These are phyloP conservation scores for Astraeus odoratus DNA, from an alignment of 768 basidiomycete species.

Conservation along the genomic window DNA sequence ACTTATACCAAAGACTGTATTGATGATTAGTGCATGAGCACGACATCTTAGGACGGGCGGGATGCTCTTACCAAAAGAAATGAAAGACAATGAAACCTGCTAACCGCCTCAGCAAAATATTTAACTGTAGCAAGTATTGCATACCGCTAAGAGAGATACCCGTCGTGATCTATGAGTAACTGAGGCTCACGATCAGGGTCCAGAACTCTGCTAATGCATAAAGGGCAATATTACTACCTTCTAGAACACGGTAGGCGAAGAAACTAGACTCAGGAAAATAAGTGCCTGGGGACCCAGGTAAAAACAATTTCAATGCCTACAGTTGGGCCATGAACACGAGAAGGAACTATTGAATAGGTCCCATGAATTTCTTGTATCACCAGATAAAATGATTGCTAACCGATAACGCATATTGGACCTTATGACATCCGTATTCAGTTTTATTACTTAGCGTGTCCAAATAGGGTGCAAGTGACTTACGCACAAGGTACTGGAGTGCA, in stretches of 20 bases:
- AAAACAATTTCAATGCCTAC: slow-evolving; percentile 8
- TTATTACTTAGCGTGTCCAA: background rate
- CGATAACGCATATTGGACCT: slow-evolving; percentile 22
- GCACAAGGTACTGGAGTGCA: slow-evolving; percentile 20
- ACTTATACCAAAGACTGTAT: slow-evolving; percentile 24
- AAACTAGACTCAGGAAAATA: slow-evolving; percentile 12
- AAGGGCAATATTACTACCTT: slow-evolving; percentile 10
- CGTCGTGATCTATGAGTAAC: slow-evolving; percentile 15
- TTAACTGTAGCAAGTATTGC: background rate
- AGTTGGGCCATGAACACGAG: slow-evolving; percentile 21
- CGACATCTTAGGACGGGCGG: background rate
- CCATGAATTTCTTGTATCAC: background rate
- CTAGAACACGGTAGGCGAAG: slow-evolving; percentile 19
- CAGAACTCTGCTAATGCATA: no score
- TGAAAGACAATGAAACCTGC: slow-evolving; percentile 14
- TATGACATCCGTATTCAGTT: slow-evolving; percentile 1
- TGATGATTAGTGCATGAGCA: background rate
- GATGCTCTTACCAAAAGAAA: slow-evolving; percentile 16
- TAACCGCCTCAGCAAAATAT: background rate
- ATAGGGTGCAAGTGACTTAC: slow-evolving; percentile 14
- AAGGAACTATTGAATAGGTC: slow-evolving; percentile 12
- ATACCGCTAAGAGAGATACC: slow-evolving; percentile 13
- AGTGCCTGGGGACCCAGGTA: background rate
- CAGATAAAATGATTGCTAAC: slow-evolving; percentile 6
- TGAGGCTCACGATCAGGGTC: slow-evolving; percentile 1